Evolutionary conservation across 768 basidiomycete genomes (phyloP).

Genomic region (Naganishia randhawae): DNA sequence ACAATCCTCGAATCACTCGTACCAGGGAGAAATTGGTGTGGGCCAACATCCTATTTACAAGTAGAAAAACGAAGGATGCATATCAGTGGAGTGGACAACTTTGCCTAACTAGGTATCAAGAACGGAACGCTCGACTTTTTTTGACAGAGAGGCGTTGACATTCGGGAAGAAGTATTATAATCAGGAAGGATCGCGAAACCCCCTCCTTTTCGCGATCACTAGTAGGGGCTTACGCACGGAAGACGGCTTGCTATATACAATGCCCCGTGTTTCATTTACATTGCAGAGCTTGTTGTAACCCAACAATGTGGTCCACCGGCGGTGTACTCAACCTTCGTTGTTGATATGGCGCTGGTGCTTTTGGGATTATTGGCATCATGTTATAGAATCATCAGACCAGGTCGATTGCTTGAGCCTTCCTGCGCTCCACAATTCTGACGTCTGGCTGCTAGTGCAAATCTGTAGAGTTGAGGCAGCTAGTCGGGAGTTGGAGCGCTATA

Average conservation of each 20-base stretch:
- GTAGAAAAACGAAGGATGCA: not conserved
- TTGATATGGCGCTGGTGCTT: not conserved
- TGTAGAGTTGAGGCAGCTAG: too few relatives aligned
- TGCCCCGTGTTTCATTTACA: not conserved
- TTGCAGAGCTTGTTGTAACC: not conserved
- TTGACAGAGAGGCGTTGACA: not conserved
- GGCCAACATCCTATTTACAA: constrained; percentile 12
- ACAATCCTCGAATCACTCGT: constrained; percentile 11
- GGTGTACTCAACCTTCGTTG: not conserved
- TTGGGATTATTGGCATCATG: constrained; percentile 4
- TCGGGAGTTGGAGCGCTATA: too few relatives aligned
- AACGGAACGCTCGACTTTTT: not conserved
- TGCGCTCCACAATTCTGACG: not conserved
- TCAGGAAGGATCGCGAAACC: not conserved
- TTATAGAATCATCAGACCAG: not conserved
- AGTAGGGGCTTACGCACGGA: not conserved
- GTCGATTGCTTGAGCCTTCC: not conserved
- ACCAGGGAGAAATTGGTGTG: not conserved
- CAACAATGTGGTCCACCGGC: not conserved
- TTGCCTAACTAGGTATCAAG: not conserved
- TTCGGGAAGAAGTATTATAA: not conserved
- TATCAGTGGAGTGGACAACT: too few relatives aligned
- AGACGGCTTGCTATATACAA: not conserved
- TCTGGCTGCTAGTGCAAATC: too few relatives aligned
- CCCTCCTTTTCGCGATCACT: not conserved